phyloP scores from a whole-genome alignment of 2,329 filamentous ascomycete genomes.

The Clarireedia paspali region DNA sequence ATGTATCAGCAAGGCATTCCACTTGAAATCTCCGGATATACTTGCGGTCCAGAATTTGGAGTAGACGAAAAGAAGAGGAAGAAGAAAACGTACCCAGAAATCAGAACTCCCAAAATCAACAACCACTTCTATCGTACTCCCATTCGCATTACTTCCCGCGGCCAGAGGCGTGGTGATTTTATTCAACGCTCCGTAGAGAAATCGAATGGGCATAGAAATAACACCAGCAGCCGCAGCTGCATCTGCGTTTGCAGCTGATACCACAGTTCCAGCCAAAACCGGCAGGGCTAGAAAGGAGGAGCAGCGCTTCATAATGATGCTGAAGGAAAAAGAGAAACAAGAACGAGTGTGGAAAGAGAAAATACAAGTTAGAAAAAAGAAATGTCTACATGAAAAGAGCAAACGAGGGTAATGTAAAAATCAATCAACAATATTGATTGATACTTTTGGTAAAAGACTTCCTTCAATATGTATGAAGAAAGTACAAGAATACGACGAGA shows the following conservation, averaged over 20 bases:
- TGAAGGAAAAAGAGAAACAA: neutral
- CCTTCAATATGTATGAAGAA: no score
- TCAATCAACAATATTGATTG: no score
- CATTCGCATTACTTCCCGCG: neutral
- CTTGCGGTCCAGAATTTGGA: no score
- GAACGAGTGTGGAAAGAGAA: neutral
- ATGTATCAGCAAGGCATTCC: no score
- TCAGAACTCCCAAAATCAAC: slow-evolving; percentile 7
- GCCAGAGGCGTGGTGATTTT: neutral
- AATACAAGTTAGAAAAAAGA: neutral
- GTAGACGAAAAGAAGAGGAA: neutral
- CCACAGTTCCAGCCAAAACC: neutral
- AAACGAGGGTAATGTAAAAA: no score
- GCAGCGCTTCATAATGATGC: neutral
- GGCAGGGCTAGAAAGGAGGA: neutral
- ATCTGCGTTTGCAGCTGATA: neutral
- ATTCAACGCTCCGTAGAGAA: neutral
- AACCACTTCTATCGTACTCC: neutral
- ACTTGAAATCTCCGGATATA: no score
- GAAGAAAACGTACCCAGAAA: slow-evolving; percentile 3
- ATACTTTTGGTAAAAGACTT: no score
- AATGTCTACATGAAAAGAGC: no score
- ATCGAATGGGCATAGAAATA: neutral
- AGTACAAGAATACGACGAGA: no score
- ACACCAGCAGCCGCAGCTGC: neutral